phyloP scores from a whole-genome alignment of 148 eudicot species.

The Fagopyrum homotropicum region DNA sequence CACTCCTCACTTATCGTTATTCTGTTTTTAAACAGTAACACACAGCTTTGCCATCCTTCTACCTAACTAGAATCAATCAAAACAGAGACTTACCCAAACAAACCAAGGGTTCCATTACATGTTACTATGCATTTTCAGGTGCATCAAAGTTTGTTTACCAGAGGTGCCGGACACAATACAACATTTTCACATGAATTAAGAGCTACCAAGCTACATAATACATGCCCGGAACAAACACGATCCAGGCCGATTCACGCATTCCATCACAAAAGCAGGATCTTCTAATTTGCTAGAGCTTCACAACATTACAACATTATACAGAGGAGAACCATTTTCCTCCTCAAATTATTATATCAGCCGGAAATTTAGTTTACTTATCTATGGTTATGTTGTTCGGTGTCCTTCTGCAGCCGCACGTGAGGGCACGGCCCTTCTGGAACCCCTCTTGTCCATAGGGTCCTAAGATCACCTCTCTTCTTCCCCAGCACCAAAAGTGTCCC shows the following conservation, averaged over 20 bases:
- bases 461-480: conserved; percentile 14
- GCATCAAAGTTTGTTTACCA: not conserved
- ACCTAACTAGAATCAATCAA: not conserved
- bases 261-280: not conserved
- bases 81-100: not conserved
- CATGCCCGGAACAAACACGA: not conserved
- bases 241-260: not conserved
- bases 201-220: not conserved
- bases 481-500: conserved; percentile 16
- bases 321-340: not conserved
- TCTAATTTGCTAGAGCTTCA: not conserved
- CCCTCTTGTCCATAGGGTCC: conserved; percentile 16
- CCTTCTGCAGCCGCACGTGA: conserved; percentile 9
- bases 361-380: not conserved
- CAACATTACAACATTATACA: not conserved
- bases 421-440: conserved; percentile 20
- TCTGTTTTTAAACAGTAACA: not conserved
- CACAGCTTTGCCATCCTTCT: too few relatives aligned
- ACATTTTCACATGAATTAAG: not conserved
- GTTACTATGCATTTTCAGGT: not conserved
- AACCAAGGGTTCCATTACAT: not conserved
- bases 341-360: not conserved
- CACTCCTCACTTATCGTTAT: not conserved
- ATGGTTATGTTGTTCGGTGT: conserved; percentile 1
- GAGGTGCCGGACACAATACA: not conserved